Percentiles rank a stretch among this genome's conserved stretches.
phyloP scores from a whole-genome alignment of 306 rosid genomes.

The Inga oerstediana region DNA sequence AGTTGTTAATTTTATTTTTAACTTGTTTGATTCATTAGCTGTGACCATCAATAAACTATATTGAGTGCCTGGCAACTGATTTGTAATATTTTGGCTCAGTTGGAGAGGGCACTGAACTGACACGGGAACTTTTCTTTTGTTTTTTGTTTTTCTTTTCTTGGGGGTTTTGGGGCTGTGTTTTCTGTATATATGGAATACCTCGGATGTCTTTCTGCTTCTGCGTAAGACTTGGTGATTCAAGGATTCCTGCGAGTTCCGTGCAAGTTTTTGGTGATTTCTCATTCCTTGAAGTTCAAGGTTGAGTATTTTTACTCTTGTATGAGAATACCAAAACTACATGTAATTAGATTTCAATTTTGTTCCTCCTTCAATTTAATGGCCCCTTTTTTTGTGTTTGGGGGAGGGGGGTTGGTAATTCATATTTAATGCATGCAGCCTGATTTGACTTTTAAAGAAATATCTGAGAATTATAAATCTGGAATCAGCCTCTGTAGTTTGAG shows the following conservation, averaged over 20 bases:
- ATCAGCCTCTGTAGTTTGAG: too few species aligned
- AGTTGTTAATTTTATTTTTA: neutral
- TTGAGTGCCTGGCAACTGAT: neutral
- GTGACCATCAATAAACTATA: neutral
- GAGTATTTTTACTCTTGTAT: neutral
- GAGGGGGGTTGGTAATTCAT: neutral
- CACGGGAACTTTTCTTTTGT: neutral
- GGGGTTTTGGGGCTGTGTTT: neutral
- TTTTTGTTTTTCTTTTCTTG: neutral
- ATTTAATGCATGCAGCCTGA: neutral
- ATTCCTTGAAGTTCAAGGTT: neutral
- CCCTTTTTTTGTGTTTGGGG: too few species aligned
- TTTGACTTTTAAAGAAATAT: too few species aligned
- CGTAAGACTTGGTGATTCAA: neutral
- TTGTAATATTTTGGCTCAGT: neutral
- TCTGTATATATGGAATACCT: neutral
- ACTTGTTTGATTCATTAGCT: neutral
- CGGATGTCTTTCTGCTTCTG: neutral
- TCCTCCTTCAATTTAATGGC: neutral
- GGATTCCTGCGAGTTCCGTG: neutral
- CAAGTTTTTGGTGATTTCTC: neutral
- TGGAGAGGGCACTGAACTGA: neutral
- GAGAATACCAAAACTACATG: neutral
- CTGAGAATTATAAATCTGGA: too few species aligned
- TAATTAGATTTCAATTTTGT: neutral